A percentile compares a stretch with the other conserved stretches of the same genome.
Conservation (phyloP, 2,329 filamentous ascomycete species). For the Phialophora macrospora region DNA sequence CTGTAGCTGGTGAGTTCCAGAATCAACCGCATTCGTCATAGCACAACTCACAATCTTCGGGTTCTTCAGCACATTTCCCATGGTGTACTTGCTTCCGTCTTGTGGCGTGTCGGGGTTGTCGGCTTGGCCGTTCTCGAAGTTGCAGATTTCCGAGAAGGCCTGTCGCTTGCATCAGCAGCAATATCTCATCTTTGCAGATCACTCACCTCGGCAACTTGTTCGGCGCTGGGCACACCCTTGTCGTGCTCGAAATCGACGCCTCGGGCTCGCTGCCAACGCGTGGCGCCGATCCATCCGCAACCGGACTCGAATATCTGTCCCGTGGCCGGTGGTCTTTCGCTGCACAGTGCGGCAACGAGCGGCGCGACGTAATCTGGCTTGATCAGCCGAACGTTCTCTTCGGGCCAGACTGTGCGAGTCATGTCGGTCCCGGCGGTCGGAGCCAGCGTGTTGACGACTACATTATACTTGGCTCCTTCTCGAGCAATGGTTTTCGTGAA, state of each 20-base stretch:
- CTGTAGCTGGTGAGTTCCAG: conserved; percentile 1
- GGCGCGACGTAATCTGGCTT: conserved; percentile 95
- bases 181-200: conserved; percentile 41
- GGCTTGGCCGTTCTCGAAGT: conserved; percentile 85
- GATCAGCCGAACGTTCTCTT: conserved; percentile 98
- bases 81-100: conserved; percentile 77
- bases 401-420: conserved; percentile 90
- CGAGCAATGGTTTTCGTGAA: conserved; percentile 90
- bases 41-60: conserved; percentile 52
- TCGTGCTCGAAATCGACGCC: conserved; percentile 42
- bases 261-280: conserved; percentile 57
- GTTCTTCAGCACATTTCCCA: conserved; percentile 85
- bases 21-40: background rate
- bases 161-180: conserved; percentile 49
- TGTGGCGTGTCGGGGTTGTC: conserved; percentile 82
- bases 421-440: conserved; percentile 96
- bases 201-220: conserved; percentile 42
- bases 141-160: conserved; percentile 75
- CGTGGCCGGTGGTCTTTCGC: conserved; percentile 84
- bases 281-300: conserved; percentile 87
- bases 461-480: conserved; percentile 96
- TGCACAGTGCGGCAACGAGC: conserved; percentile 81
- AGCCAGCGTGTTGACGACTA: conserved; percentile 95
- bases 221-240: conserved; percentile 38
- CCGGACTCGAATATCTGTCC: conserved; percentile 92